phyloP scores from a whole-genome alignment of 257 asterid genomes.

The Fraxinus quadrangulata region DNA sequence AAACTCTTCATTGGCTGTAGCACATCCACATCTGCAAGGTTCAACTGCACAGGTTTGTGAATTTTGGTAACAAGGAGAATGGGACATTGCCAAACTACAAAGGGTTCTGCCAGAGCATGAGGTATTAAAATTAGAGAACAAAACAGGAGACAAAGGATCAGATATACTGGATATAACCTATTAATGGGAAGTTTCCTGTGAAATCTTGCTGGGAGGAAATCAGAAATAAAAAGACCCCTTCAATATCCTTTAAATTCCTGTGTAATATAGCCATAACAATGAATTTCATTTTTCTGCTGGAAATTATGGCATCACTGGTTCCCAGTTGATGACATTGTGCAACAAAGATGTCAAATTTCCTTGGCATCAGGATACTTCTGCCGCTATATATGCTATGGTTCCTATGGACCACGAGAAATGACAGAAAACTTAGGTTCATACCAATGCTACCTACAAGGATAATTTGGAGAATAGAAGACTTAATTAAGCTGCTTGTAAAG shows the following conservation, averaged over 20 bases:
- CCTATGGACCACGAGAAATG: background rate
- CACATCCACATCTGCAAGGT: background rate
- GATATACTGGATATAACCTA: background rate
- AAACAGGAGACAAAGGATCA: background rate
- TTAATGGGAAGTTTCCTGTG: background rate
- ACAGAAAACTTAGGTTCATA: background rate
- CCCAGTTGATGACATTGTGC: background rate
- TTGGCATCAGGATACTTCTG: background rate
- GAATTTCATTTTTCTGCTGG: background rate
- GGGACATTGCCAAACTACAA: background rate
- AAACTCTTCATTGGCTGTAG: background rate
- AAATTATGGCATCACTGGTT: background rate
- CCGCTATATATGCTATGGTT: background rate
- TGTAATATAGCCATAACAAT: background rate
- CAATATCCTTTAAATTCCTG: background rate
- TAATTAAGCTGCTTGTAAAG: background rate
- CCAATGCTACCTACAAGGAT: background rate
- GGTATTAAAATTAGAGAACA: background rate
- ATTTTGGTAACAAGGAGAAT: background rate
- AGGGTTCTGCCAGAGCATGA: background rate
- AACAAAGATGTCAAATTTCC: background rate
- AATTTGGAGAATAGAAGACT: background rate
- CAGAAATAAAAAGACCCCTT: background rate
- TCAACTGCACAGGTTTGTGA: background rate
- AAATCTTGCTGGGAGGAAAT: background rate